A percentile compares a stretch with the other conserved stretches of the same genome.
These are phyloP conservation scores for Phascolomyces articulosus DNA, from an alignment of 371 early-diverging fungal genomes.

Conservation along the genomic window DNA sequence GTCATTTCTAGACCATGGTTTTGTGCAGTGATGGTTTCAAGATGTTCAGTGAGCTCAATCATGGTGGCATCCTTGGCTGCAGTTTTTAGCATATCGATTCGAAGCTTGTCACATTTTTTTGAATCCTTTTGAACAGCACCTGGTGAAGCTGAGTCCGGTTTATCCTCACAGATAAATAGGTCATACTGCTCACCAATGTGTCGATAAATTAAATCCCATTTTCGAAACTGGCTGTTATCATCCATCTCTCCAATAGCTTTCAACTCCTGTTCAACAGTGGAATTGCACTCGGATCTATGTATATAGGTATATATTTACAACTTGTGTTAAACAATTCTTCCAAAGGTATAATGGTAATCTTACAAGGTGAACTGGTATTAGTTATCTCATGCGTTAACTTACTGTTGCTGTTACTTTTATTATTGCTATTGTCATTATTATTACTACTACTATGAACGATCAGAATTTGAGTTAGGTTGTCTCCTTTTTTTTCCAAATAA, in stretches of 20 bases:
- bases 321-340: no score
- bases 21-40: neutral
- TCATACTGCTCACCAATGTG: neutral
- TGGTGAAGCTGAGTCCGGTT: neutral
- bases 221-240: neutral
- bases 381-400: no score
- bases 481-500: no score
- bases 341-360: no score
- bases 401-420: no score
- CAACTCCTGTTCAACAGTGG: neutral
- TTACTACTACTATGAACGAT: no score
- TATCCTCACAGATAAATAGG: neutral
- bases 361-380: no score
- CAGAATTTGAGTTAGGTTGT: no score
- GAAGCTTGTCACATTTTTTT: neutral
- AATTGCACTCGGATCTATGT: neutral
- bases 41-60: neutral
- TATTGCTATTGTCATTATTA: no score
- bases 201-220: neutral
- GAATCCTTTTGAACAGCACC: neutral
- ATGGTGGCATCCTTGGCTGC: neutral
- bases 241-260: neutral
- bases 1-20: neutral
- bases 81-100: neutral
- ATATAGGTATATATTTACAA: neutral